Evolutionary conservation across 1,139 yeast genomes (phyloP).

Genomic region (Candida glucosophila): DNA sequence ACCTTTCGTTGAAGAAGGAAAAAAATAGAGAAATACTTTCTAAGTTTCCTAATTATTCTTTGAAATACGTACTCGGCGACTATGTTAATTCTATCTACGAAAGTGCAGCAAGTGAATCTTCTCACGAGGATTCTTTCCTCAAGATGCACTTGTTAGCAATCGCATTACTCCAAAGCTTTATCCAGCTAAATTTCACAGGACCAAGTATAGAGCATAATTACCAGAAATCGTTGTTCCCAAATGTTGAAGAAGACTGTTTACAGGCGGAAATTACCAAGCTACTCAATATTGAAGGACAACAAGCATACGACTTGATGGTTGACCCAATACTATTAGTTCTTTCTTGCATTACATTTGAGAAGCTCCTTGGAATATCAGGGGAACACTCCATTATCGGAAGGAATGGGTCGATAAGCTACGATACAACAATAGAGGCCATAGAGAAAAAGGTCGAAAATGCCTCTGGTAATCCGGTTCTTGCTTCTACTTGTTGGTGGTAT

Average conservation of each 20-base stretch:
- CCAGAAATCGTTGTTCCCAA: slow-evolving; percentile 23
- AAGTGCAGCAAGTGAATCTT: too few species aligned
- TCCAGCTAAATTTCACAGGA: slow-evolving; percentile 79
- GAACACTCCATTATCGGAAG: slow-evolving; percentile 20
- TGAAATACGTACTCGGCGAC: too few species aligned
- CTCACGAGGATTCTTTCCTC: too few species aligned
- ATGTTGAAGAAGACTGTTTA: slow-evolving; percentile 17
- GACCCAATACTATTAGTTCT: slow-evolving; percentile 46
- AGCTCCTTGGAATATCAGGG: slow-evolving; percentile 22
- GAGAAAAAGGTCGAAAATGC: too few species aligned
- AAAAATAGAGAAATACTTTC: too few species aligned
- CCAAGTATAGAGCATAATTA: slow-evolving; percentile 46
- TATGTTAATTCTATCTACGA: too few species aligned
- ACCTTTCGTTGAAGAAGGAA: too few species aligned
- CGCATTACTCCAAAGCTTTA: slow-evolving; percentile 55
- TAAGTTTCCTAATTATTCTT: too few species aligned
- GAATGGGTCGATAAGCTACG: slow-evolving; percentile 13
- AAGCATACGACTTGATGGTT: slow-evolving; percentile 50
- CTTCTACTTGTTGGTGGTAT: slow-evolving; percentile 66
- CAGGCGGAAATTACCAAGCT: slow-evolving; percentile 27
- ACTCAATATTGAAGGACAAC: slow-evolving; percentile 51
- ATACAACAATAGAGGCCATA: slow-evolving; percentile 10
- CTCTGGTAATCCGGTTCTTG: slow-evolving; percentile 21
- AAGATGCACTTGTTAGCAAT: slow-evolving; percentile 40
- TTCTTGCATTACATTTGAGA: slow-evolving; percentile 44